Conservation (phyloP, 1,284 basidiomycete species). For the Vanrija sp. region DNA sequence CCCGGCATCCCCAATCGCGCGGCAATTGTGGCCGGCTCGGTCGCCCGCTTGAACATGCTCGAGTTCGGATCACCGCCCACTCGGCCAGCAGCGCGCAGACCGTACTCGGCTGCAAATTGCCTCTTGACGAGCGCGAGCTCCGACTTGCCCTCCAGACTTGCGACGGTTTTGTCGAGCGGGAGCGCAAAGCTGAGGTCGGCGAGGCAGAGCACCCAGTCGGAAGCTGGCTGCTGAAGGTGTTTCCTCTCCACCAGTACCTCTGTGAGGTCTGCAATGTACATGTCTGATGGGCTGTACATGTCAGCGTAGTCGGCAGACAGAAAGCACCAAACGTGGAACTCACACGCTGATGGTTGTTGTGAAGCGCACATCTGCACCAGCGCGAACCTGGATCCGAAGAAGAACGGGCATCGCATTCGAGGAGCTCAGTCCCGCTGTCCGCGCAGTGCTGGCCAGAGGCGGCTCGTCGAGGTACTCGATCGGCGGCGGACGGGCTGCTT, state of each 20-base stretch:
- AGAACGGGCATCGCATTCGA: conserved; percentile 51
- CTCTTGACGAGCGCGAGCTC: conserved; percentile 80
- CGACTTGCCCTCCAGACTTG: conserved; percentile 78
- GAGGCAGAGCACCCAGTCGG: conserved; percentile 78
- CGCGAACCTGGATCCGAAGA: conserved; percentile 70
- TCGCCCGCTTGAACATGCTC: conserved; percentile 82
- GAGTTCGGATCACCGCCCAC: conserved; percentile 79
- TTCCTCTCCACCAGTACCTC: conserved; percentile 73
- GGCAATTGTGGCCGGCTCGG: conserved; percentile 60
- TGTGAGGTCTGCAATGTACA: conserved; percentile 94
- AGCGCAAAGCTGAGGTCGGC: conserved; percentile 76
- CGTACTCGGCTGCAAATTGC: conserved; percentile 63
- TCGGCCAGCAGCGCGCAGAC: conserved; percentile 53
- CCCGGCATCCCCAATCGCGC: conserved; percentile 56
- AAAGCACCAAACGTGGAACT: conserved; percentile 33
- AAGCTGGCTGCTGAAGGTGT: conserved; percentile 65
- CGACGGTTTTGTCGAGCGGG: conserved; percentile 92
- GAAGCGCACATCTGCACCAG: conserved; percentile 73
- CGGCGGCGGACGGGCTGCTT: background rate
- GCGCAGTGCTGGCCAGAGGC: background rate
- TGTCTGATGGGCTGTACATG: conserved; percentile 73
- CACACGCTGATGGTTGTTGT: conserved; percentile 85
- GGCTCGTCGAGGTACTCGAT: background rate
- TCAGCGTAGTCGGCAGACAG: background rate
- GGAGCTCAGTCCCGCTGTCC: background rate